Evolutionary conservation across 1,139 yeast species (phyloP).

Genomic region (Diutina neorugosa): DNA sequence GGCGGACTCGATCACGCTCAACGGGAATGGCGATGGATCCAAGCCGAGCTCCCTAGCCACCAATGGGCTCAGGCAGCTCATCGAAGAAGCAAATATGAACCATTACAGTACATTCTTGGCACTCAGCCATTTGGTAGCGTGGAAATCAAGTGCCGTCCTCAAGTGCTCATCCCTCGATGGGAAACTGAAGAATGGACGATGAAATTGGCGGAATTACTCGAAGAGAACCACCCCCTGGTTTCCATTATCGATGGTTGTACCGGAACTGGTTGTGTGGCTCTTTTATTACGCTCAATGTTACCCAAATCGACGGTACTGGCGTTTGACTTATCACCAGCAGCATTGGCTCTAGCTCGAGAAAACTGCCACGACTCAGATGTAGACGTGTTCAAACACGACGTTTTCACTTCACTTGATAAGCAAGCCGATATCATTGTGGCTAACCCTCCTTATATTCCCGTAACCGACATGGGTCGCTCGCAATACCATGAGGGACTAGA

Average conservation of each 20-base stretch:
- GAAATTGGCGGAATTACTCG: conserved; percentile 19
- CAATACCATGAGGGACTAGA: conserved; percentile 28
- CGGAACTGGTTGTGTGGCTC: conserved; percentile 82
- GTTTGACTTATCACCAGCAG: conserved; percentile 47
- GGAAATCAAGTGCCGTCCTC: conserved; percentile 43
- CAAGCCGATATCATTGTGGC: conserved; percentile 33
- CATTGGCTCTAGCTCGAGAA: conserved; percentile 35
- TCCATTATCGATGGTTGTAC: conserved; percentile 66
- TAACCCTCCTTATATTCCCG: conserved; percentile 84
- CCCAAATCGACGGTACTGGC: conserved; percentile 24
- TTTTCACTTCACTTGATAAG: not conserved
- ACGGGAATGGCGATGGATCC: conserved; percentile 28
- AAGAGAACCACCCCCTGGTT: not conserved
- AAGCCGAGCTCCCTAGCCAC: conserved; percentile 23
- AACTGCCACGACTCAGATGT: conserved; percentile 22
- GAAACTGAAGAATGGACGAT: conserved; percentile 90
- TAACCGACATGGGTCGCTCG: conserved; percentile 22
- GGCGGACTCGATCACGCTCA: not conserved
- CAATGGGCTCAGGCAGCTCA: conserved; percentile 24
- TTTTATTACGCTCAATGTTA: conserved; percentile 32
- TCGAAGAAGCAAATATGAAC: conserved; percentile 37
- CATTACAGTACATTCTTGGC: conserved; percentile 75
- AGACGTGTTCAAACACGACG: conserved; percentile 15
- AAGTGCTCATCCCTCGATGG: conserved; percentile 84
- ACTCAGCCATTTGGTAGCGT: conserved; percentile 77